Base-by-base conservation (phyloP, 2,329 filamentous ascomycete genomes). In the Fusarium pseudograminearum region DNA sequence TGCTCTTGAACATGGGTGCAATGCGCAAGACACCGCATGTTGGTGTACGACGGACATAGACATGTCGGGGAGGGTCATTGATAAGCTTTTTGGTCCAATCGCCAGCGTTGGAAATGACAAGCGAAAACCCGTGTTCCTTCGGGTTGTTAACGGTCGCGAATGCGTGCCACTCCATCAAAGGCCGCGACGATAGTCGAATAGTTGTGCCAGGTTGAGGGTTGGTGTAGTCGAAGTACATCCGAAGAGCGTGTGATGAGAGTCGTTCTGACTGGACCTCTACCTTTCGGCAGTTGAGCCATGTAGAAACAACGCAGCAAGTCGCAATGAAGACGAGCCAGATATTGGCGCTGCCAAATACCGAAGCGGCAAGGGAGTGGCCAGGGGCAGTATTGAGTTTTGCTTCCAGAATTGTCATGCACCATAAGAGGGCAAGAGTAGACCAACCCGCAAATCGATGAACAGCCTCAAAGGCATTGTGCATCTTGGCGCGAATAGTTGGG, bases 61-160 rank as follows among this genome's bases (percentile, higher is more conserved):
- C 80, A 38, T 85, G 77, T 1, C 80, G 83, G 3, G 89, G 89
- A 3, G 87, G 86, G 34, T 83, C 80, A 36, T 83, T 79, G 78
- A 93, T 91, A 41, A 81, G 79, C 0, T 90, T 92, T 87, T 71
- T 71, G 1, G 70, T 73, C 70, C 90, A 93, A 80, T 92, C 90
- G 15, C 90, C 90, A 5, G 89, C 90, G 65, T 88, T 89, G 54
- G 89, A 91, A 38, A 92, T 82, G 34, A 92, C 79, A 26, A 90
- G 81, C 0, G 89, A 91, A 78, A 89, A 92, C 18, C 85, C 88
- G 4, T 42, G 64, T 11, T 67, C 59, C 24, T 78, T 77, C 1
- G 85, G 82, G 65, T 87, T 84, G 3, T 89, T 87, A 59, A 93
- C 90, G 0, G 89, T 89, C 28, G 90, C 91, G 74, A 93, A 93